Conservation (phyloP, 2,329 filamentous ascomycete species). For the Ophioceras dolichostomum region DNA sequence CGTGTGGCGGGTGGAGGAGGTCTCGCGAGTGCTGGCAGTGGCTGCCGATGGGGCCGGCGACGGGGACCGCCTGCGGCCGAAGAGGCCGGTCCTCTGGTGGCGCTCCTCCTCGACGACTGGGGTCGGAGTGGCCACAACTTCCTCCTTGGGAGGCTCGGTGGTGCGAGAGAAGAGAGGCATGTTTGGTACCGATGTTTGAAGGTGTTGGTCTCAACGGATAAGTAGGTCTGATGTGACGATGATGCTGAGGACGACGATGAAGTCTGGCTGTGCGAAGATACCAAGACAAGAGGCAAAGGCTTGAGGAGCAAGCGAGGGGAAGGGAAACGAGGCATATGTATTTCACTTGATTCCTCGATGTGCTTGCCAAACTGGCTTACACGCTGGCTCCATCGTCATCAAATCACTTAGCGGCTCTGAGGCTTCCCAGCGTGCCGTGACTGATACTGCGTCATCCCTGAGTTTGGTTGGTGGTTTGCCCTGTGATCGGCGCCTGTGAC, state of each 20-base stretch:
- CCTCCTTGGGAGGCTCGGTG: constrained; percentile 12
- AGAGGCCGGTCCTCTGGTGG: constrained; percentile 19
- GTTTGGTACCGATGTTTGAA: constrained; percentile 5
- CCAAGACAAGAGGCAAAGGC: no score
- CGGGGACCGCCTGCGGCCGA: constrained; percentile 17
- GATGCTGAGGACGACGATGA: not conserved
- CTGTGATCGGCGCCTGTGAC: not conserved
- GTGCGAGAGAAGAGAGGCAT: constrained; percentile 23
- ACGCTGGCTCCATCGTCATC: not conserved
- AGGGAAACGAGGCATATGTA: no score
- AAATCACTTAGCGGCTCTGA: no score
- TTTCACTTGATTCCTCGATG: no score
- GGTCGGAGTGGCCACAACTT: constrained; percentile 16
- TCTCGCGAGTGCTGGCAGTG: constrained; percentile 12
- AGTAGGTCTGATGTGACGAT: not conserved
- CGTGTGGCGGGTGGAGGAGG: constrained; percentile 5
- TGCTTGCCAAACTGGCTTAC: not conserved
- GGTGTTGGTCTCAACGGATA: not conserved
- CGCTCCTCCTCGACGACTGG: constrained; percentile 14
- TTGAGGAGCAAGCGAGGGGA: no score
- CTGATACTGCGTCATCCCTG: not conserved
- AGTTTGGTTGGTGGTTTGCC: not conserved
- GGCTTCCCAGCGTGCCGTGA: no score
- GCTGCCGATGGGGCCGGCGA: constrained; percentile 13
- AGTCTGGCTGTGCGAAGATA: no score